These are phyloP conservation scores for Venustampulla echinocandica DNA, from an alignment of 495 filamentous ascomycete genomes.

Conservation along the genomic window DNA sequence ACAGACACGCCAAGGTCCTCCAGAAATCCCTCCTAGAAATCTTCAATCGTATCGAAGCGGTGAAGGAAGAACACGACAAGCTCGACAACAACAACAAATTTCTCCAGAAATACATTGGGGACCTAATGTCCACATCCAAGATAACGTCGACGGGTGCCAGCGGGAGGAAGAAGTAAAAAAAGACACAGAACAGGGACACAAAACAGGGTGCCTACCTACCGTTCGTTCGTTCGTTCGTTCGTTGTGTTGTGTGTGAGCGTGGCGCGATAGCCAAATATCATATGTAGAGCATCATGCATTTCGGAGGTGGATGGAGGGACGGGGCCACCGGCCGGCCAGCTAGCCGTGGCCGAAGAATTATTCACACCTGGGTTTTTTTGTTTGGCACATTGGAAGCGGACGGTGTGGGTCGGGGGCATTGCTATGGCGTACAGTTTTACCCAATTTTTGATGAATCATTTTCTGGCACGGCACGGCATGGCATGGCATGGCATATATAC, in stretches of 20 bases:
- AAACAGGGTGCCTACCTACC: no score
- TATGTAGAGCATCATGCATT: no score
- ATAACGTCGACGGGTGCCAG: constrained; percentile 51
- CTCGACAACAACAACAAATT: constrained; percentile 92
- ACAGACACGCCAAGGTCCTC: constrained; percentile 75
- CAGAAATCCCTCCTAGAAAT: constrained; percentile 82
- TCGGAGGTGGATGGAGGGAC: no score
- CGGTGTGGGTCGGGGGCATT: constrained; percentile 10
- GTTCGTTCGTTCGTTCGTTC: no score
- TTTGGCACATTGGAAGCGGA: constrained; percentile 6
- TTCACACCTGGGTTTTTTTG: constrained; percentile 7
- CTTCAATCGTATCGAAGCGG: constrained; percentile 87
- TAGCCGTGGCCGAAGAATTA: no score
- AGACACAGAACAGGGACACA: no score
- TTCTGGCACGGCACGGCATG: no score
- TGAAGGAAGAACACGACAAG: constrained; percentile 88
- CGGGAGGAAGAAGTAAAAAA: constrained; percentile 39
- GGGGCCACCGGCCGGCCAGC: no score
- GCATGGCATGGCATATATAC: no score
- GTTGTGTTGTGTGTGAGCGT: no score
- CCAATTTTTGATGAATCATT: no score
- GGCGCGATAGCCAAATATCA: no score
- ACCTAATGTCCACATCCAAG: constrained; percentile 73
- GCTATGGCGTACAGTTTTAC: constrained; percentile 18
- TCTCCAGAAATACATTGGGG: constrained; percentile 82